These are phyloP conservation scores for Heritiera littoralis DNA, from an alignment of 345 rosid genomes.

Conservation along the genomic window DNA sequence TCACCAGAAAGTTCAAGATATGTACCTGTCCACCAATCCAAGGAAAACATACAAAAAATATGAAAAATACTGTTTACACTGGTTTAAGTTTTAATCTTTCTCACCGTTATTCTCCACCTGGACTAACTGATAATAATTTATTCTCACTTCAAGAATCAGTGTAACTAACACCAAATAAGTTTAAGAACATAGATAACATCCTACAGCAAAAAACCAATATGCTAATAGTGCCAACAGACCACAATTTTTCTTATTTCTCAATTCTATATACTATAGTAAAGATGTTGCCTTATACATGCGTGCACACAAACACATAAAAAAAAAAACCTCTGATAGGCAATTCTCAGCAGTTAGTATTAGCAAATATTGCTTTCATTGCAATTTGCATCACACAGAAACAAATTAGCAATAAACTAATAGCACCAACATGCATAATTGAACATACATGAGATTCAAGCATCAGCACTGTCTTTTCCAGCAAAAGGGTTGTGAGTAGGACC, in stretches of 20 bases:
- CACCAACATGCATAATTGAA: background rate
- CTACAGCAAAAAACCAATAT: background rate
- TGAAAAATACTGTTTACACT: background rate
- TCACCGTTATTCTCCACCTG: background rate
- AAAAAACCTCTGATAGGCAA: background rate
- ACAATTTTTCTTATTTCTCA: background rate
- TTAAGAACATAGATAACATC: background rate
- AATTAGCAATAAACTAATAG: background rate
- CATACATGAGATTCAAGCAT: constrained; percentile 55
- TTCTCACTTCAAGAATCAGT: background rate
- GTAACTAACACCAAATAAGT: background rate
- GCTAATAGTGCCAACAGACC: background rate
- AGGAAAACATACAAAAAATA: too few species aligned
- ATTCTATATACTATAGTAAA: background rate
- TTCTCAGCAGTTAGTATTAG: background rate
- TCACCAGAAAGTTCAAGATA: background rate
- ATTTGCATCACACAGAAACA: background rate
- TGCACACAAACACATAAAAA: background rate
- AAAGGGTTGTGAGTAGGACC: constrained; percentile 96
- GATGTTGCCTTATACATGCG: background rate
- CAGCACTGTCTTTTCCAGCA: constrained; percentile 75
- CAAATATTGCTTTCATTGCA: background rate
- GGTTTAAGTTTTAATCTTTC: background rate
- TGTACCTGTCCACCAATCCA: too few species aligned
- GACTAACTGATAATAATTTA: background rate